A percentile compares a stretch with the other conserved stretches of the same genome.
Conservation (phyloP, 768 basidiomycete genomes). For the Boletales sp. region DNA sequence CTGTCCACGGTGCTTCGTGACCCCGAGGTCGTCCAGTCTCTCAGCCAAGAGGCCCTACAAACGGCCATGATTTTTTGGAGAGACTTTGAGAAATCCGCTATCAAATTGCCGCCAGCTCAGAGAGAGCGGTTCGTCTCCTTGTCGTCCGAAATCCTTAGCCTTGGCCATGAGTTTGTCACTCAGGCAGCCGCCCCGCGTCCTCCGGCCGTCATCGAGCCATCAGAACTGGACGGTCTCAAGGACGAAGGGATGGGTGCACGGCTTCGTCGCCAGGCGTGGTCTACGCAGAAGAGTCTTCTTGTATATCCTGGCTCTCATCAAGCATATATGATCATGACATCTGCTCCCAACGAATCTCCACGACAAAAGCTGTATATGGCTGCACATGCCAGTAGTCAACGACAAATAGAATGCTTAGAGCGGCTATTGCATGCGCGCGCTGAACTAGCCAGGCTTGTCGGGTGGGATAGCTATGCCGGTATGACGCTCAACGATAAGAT, state of each 20-base stretch:
- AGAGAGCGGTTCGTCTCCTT: conserved; percentile 83
- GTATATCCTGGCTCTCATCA: conserved; percentile 86
- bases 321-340: conserved; percentile 90
- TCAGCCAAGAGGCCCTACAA: conserved; percentile 72
- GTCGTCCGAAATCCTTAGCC: conserved; percentile 83
- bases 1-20: conserved; percentile 69
- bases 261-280: conserved; percentile 70
- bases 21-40: conserved; percentile 57
- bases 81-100: conserved; percentile 97
- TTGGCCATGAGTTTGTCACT: conserved; percentile 83
- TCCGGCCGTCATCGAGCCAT: conserved; percentile 63
- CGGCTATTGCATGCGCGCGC: conserved; percentile 70
- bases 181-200: conserved; percentile 61
- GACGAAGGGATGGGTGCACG: conserved; percentile 75
- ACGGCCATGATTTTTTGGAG: conserved; percentile 93
- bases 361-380: conserved; percentile 81
- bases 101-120: conserved; percentile 76
- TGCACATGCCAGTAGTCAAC: conserved; percentile 67
- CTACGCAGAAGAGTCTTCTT: conserved; percentile 69
- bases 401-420: conserved; percentile 78
- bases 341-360: conserved; percentile 81
- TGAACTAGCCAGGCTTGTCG: conserved; percentile 80
- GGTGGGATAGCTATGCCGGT: conserved; percentile 80
- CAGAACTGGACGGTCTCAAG: conserved; percentile 69
- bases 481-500: conserved; percentile 93